phyloP scores from a whole-genome alignment of 176 grass and related monocot species.

The Eleusine coracana region DNA sequence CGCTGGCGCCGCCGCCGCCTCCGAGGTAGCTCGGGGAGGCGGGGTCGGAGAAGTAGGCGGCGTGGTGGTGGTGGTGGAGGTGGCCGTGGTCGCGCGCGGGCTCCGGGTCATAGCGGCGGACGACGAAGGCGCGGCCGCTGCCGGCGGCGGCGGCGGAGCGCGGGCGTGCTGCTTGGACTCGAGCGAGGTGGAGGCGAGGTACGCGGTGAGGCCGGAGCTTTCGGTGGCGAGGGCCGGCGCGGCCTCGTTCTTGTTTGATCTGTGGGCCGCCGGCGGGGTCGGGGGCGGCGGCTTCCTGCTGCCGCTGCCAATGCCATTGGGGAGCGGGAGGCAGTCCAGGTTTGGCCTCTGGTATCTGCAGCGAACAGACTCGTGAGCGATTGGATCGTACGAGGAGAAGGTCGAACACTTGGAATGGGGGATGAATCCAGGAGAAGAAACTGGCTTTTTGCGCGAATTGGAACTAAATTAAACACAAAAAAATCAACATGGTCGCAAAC shows the following conservation, averaged over 20 bases:
- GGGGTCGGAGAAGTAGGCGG: constrained; percentile 20
- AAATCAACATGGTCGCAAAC: background rate
- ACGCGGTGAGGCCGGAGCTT: constrained; percentile 22
- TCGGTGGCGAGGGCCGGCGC: constrained; percentile 27
- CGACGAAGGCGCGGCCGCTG: constrained; percentile 19
- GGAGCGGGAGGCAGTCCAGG: constrained; percentile 52
- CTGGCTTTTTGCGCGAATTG: constrained; percentile 11
- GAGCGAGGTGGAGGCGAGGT: constrained; percentile 26
- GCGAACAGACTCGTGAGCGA: background rate
- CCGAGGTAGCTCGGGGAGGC: background rate
- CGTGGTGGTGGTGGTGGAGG: background rate
- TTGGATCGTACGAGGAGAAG: constrained; percentile 38
- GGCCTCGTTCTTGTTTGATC: constrained; percentile 48
- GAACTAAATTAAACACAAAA: constrained; percentile 3
- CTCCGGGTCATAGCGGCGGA: background rate
- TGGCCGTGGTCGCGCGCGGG: constrained; percentile 26
- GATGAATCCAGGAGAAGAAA: background rate
- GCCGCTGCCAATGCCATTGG: constrained; percentile 34
- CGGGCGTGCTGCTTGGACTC: constrained; percentile 43
- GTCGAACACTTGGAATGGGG: constrained; percentile 24
- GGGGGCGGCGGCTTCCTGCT: constrained; percentile 23
- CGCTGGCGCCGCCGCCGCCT: background rate
- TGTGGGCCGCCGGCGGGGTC: constrained; percentile 6
- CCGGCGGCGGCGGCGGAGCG: background rate
- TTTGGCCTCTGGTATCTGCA: constrained; percentile 68